phyloP scores from a whole-genome alignment of 331 rosid species.

The Acacia concinna region DNA sequence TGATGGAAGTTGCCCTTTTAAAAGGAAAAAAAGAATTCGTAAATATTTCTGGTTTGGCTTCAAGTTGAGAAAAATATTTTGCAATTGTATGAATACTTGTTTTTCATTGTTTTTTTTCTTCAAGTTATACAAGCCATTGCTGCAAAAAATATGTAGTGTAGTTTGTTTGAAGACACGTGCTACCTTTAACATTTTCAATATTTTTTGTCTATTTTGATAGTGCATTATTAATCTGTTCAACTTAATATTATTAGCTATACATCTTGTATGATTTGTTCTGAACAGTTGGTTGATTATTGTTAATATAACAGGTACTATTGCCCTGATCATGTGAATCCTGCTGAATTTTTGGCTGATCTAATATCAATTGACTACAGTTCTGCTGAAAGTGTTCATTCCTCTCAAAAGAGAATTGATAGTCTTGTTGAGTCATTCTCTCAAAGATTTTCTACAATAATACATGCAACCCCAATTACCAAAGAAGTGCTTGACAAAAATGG shows the following conservation, averaged over 20 bases:
- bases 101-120: constrained; percentile 20
- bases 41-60: constrained; percentile 17
- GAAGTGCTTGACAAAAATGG: constrained; percentile 43
- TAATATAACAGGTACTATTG: constrained; percentile 68
- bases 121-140: not conserved
- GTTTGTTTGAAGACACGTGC: constrained; percentile 12
- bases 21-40: not conserved
- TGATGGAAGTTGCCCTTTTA: not conserved
- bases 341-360: constrained; percentile 96
- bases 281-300: constrained; percentile 18
- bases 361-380: constrained; percentile 93
- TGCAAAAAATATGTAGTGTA: not conserved
- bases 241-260: constrained; percentile 12
- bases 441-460: constrained; percentile 55
- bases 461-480: constrained; percentile 66
- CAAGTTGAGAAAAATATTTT: constrained; percentile 12
- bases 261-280: constrained; percentile 25
- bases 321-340: constrained; percentile 91
- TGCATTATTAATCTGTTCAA: constrained; percentile 18
- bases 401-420: constrained; percentile 75
- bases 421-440: constrained; percentile 81
- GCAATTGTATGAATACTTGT: constrained; percentile 5
- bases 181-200: not conserved
- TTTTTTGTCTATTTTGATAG: not conserved
- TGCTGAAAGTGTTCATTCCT: constrained; percentile 77